Percentiles rank a stretch among this genome's conserved stretches.
phyloP scores from a whole-genome alignment of 106 monocot genomes.

The Dendrobium catenatum region DNA sequence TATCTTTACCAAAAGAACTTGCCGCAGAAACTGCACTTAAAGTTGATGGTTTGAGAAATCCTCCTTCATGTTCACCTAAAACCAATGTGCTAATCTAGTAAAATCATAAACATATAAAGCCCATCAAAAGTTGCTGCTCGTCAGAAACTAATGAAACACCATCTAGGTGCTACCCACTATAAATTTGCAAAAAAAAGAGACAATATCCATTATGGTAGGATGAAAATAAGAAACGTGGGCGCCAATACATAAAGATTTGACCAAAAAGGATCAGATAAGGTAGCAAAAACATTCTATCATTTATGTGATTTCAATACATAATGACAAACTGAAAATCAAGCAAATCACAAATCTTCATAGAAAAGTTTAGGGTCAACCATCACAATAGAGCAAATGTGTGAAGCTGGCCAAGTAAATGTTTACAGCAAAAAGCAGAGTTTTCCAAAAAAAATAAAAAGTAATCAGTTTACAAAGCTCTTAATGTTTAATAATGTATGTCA shows the following conservation, averaged over 20 bases:
- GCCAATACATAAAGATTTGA: background rate
- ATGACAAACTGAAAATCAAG: background rate
- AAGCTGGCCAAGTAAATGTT: background rate
- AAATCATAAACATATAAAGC: constrained; percentile 5
- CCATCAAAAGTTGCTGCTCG: background rate
- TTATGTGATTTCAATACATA: background rate
- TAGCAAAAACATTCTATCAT: background rate
- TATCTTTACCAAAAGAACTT: constrained; percentile 49
- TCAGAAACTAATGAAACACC: background rate
- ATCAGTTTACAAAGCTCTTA: too few relatives aligned
- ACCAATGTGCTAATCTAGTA: constrained; percentile 77
- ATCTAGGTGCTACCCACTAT: background rate
- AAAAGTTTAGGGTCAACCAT: background rate
- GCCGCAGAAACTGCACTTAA: constrained; percentile 84
- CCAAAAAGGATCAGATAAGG: background rate
- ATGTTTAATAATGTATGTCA: too few relatives aligned
- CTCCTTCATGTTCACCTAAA: constrained; percentile 83
- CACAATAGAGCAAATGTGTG: background rate
- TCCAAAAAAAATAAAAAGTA: too few relatives aligned
- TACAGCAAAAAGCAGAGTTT: background rate
- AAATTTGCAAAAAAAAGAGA: background rate
- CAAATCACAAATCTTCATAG: background rate
- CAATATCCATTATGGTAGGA: background rate
- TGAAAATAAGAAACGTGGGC: background rate
- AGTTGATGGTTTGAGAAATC: constrained; percentile 78